Evolutionary conservation across 2,329 filamentous ascomycete genomes (phyloP).

Genomic region (Fusarium ramigenum): DNA sequence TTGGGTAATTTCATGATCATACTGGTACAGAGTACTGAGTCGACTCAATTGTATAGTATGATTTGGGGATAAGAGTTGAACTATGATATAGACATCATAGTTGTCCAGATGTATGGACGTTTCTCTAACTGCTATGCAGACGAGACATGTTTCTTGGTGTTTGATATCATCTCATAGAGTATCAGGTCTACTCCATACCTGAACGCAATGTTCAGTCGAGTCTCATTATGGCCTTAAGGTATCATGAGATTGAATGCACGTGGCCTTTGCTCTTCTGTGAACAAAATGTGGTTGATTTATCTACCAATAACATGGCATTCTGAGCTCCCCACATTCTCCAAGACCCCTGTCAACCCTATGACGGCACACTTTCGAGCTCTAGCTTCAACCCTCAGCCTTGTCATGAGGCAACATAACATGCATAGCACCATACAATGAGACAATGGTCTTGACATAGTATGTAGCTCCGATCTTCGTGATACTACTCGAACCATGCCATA

Average conservation of each 20-base stretch:
- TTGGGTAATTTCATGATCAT: conserved; percentile 20
- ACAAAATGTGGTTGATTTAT: not conserved
- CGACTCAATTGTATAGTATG: not conserved
- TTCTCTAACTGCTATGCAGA: not conserved
- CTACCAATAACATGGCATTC: conserved; percentile 13
- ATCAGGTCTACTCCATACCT: not conserved
- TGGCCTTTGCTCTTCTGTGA: not conserved
- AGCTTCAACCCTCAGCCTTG: conserved; percentile 28
- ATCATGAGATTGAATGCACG: not conserved
- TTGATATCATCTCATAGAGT: not conserved
- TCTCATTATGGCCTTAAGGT: not conserved
- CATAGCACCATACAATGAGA: not conserved
- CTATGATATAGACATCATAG: not conserved
- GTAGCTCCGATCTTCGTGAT: not conserved
- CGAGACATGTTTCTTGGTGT: not conserved
- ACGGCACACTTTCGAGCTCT: conserved; percentile 29
- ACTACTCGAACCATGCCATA: not conserved
- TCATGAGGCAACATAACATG: not conserved
- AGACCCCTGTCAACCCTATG: conserved; percentile 32
- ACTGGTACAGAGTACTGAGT: too few relatives aligned
- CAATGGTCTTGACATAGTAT: not conserved
- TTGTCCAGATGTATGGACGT: not conserved
- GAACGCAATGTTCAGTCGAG: not conserved
- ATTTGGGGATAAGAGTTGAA: not conserved
- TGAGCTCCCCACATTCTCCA: conserved; percentile 33